Base-by-base conservation (phyloP, 2,329 filamentous ascomycete species). In the Botrytis galanthina region DNA sequence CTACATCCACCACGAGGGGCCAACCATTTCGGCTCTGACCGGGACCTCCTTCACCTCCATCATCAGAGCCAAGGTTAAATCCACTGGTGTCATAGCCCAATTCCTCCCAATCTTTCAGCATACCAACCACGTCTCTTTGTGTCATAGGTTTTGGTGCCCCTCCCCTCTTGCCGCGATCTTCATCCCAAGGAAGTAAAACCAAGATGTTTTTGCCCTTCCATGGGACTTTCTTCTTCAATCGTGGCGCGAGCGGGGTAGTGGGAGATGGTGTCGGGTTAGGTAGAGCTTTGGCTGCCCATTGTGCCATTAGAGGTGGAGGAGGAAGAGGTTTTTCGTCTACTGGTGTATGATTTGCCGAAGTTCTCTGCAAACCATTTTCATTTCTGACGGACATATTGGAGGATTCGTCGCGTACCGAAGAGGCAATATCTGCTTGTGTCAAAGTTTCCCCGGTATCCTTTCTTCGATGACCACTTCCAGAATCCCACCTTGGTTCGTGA, bases 121-220 rank as follows among this genome's bases (percentile, higher is more conserved):
- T 93, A 16, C 86, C 83, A 46, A 87, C 81, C 6, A 91, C 87
- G 69, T 91, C 88, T 29, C 85, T 82, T 51, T 86, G 81, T 6
- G 83, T 84, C 64, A 92, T 83, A 6, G 90, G 90, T 73, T 84
- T 82, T 0, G 87, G 86, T 0, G 85, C 83, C 54, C 85, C 85
- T 59, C 87, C 88, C 1, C 84, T 84, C 61, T 86, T 85, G 32
- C 91, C 91, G 76, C 91, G 87, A 71, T 89, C 86, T 70, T 92
- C 90, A 75, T 93, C 90, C 63, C 87, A 84, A 9, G 92, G 93
- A 32, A 95, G 83, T 39, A 90, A 84, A 61, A 95, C 90, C 78
- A 93, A 82, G 71, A 93, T 93, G 74, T 89, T 90, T 83, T 93
- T 94, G 73, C 91, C 91, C 79, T 87, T 91, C 91, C 92, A 94